A percentile compares a stretch with the other conserved stretches of the same genome.
Evolutionary conservation across 345 rosid genomes (phyloP).

Genomic region (Eucalyptus paniculata): DNA sequence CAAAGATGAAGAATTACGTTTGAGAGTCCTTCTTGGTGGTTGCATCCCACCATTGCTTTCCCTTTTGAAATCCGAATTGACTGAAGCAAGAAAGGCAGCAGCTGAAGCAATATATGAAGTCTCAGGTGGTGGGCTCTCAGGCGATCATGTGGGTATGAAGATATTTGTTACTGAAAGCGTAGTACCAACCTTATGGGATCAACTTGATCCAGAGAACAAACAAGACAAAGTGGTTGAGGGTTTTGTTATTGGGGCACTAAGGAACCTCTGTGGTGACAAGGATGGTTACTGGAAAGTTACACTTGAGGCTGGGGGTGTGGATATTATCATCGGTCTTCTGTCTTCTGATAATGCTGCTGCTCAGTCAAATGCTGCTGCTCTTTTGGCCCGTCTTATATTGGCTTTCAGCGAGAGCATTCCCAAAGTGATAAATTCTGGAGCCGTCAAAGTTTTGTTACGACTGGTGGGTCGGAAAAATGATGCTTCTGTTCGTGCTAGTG

Average conservation of each 20-base stretch:
- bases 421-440: conserved; percentile 64
- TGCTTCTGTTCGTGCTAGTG: conserved; percentile 55
- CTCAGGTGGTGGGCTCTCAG: conserved; percentile 68
- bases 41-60: conserved; percentile 82
- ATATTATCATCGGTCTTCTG: conserved; percentile 58
- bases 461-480: conserved; percentile 46
- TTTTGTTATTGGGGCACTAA: conserved; percentile 71
- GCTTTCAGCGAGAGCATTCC: conserved; percentile 50
- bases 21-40: conserved; percentile 82
- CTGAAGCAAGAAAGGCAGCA: conserved; percentile 67
- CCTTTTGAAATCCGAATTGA: conserved; percentile 59
- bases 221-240: conserved; percentile 79
- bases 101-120: conserved; percentile 81
- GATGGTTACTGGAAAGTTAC: conserved; percentile 65
- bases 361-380: conserved; percentile 85
- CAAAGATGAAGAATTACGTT: conserved; percentile 66
- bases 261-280: conserved; percentile 75
- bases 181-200: conserved; percentile 74
- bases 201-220: conserved; percentile 39
- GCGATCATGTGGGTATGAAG: conserved; percentile 72
- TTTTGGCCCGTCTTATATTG: conserved; percentile 66
- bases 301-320: conserved; percentile 64
- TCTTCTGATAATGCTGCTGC: conserved; percentile 66
- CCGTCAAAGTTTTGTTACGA: conserved; percentile 50
- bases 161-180: conserved; percentile 87